Percentiles rank a stretch among this genome's conserved stretches.
Conservation (phyloP, 228 moss, liverwort and hornwort species). For the Sphagnum magellanicum region DNA sequence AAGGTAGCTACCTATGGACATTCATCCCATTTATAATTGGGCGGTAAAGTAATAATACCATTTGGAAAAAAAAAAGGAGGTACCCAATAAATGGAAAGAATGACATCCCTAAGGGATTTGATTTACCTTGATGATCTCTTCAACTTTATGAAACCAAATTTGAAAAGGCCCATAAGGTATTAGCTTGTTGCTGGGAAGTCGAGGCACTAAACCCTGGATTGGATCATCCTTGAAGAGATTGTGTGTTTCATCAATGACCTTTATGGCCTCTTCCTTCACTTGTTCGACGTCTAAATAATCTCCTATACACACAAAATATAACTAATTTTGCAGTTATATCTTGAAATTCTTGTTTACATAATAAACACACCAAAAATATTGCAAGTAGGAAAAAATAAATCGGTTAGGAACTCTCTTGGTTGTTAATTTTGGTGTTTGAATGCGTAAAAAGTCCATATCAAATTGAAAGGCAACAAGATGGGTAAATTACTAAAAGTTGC, state of each 20-base stretch:
- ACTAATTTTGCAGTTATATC: no score
- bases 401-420: no score
- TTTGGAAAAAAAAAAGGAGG: no score
- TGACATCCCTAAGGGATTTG: background rate
- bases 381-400: no score
- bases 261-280: slow-evolving; percentile 21
- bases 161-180: slow-evolving; percentile 36
- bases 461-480: background rate
- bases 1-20: background rate
- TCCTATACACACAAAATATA: slow-evolving; percentile 8
- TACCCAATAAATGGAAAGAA: background rate
- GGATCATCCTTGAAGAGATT: slow-evolving; percentile 30
- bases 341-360: no score
- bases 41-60: no score
- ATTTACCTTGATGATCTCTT: slow-evolving; percentile 19
- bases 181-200: slow-evolving; percentile 32
- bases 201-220: slow-evolving; percentile 34
- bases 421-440: no score
- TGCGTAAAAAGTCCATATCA: no score
- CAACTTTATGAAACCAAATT: slow-evolving; percentile 32
- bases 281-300: slow-evolving; percentile 23
- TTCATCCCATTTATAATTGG: background rate
- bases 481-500: slow-evolving; percentile 22
- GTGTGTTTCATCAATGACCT: slow-evolving; percentile 21
- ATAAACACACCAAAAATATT: no score